Evolutionary conservation across 139 green algal species (phyloP), one percentile per base, ranked within the genome.

Genomic region (Coelastrella sp.): DNA sequence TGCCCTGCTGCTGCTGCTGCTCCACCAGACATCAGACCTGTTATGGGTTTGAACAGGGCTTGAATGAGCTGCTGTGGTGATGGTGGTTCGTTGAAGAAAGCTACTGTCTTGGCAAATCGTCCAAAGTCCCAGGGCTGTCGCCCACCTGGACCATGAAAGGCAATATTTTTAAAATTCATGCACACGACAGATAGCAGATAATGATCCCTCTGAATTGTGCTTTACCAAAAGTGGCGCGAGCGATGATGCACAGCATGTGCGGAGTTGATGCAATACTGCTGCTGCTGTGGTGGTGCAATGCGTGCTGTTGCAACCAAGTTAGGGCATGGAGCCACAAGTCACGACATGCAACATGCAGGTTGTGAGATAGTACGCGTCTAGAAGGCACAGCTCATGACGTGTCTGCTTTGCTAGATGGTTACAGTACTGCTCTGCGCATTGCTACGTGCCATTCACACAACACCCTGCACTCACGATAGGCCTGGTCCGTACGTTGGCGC

Each of bases 101-200:
- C 68, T 0, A 97, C 83, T n/a, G 96, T 98, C 59, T 92, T 82
- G 25, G 96, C 70, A 88, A 98, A 98, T 19, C 96, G 90, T 5
- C 88, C 91, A 58, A 98, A 88, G 72, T 97, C 95, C 96, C 96
- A 98, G 6, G 92, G 86, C 84, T 97, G 59, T 0, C 85, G 70
- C 11, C 85, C 85, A 49, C 85, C 85, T 90, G 68, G 24, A 82
- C 63, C 35, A 49, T 49, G 3, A 49, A 49, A 5, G 35, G 35
- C 3, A 5, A 49, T 49, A 49, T 49, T 3, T 5, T 49, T n/a
- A 76, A 75, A 76, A 7, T 70, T 22, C 4, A 17, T 27, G 15
- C 68, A 76, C 1, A n/a, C 1, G 10, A 7, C 68, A 76, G 7
- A 24, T 10, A 24, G 68, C 68, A 27, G 14, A 27, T 8, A 10